Evolutionary conservation across 495 filamentous ascomycete species (phyloP), one percentile per base, ranked within the genome.

Genomic region (Aspergillus cavernicola): DNA sequence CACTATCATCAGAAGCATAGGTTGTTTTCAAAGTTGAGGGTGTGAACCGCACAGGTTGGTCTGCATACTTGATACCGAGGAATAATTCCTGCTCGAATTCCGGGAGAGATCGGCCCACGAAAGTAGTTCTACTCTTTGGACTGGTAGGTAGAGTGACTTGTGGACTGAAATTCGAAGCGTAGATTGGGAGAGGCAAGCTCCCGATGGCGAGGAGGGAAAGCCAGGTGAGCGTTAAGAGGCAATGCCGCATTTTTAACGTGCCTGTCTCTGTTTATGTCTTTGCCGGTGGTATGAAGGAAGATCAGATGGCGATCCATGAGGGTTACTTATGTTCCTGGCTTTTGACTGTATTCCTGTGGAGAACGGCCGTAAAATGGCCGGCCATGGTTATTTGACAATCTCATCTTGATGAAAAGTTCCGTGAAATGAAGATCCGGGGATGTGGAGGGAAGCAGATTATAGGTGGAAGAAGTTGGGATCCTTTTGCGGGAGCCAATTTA

Each of bases 41-140:
- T 0, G 65, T 68, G 48, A 72, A 72, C 7, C 66, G 63, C 3
- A 39, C 35, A 9, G 66, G 66, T 42, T 68, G 11, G 16, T 68
- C 55, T 15, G 69, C 66, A 44, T 66, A 72, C 29, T 70, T 72
- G 35, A 72, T 65, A 13, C 69, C 66, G 5, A 72, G 57, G 43
- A 72, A 70, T 1, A 67, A 18, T 16, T 70, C 62, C 20, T 72
- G 69, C 22, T 62, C 29, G 38, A 68, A 68, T 20, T 68, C 63
- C 7, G 63, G 59, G 24, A 68, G 46, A 2, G 59, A 56, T 12
- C 66, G 65, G 20, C 69, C 66, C 0, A 68, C 49, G 41, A 70
- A 70, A 15, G 65, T 57, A 1, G 52, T 42, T 15, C 19, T 49
- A 15, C 6, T 36, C 9, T 55, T 57, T 24, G 22, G 46, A 38